Evolutionary conservation across 108 stramenopile genomes (phyloP).

Genomic region (Cyclotella cryptica): DNA sequence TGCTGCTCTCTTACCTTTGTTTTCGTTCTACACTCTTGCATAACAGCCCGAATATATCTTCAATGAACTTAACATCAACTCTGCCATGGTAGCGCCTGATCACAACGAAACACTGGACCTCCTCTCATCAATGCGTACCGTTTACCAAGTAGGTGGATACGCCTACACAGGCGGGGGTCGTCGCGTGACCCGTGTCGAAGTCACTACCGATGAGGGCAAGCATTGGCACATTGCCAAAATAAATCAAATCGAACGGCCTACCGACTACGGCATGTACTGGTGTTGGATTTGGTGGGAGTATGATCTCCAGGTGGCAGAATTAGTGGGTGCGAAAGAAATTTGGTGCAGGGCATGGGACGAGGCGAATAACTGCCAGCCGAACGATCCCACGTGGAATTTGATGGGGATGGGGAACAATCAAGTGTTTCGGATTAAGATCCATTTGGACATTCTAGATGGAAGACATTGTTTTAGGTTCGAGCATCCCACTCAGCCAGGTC

Average conservation of each 20-base stretch:
- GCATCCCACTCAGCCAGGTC: conserved; percentile 96
- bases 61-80: conserved; percentile 99
- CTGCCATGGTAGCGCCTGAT: conserved; percentile 89
- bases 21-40: background rate
- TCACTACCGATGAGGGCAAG: conserved; percentile 87
- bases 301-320: conserved; percentile 74
- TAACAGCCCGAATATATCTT: conserved; percentile 90
- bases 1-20: background rate
- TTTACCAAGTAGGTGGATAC: conserved; percentile 92
- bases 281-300: conserved; percentile 93
- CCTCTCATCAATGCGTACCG: conserved; percentile 61
- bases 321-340: conserved; percentile 90
- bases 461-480: conserved; percentile 90
- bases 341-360: conserved; percentile 97
- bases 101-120: conserved; percentile 92
- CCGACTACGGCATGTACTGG: conserved; percentile 92
- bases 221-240: conserved; percentile 85
- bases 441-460: conserved; percentile 72
- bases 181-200: conserved; percentile 90
- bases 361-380: conserved; percentile 91
- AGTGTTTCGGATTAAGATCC: conserved; percentile 92
- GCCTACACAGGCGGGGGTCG: conserved; percentile 97
- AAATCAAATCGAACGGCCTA: conserved; percentile 83
- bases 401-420: conserved; percentile 99
- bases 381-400: conserved; percentile 95